phyloP scores from a whole-genome alignment of 2,329 filamentous ascomycete genomes.

The Ploettnerulaceae sp. region DNA sequence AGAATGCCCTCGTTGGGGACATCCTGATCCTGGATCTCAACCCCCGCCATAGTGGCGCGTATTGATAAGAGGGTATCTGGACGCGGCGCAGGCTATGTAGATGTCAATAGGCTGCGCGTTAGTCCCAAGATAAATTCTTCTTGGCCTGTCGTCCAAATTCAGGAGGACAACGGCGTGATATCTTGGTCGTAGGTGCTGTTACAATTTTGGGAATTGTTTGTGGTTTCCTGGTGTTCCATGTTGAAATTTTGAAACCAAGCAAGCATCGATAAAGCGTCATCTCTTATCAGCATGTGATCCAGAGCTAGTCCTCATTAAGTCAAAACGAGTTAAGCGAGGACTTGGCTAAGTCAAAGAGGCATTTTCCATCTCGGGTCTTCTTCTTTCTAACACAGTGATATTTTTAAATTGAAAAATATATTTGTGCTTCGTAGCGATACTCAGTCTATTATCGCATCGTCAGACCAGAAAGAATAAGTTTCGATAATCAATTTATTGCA shows the following conservation, averaged over 20 bases:
- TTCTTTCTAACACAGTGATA: too few species aligned
- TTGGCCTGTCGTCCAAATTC: constrained; percentile 1
- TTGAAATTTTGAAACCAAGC: constrained; percentile 2
- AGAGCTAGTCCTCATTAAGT: background rate
- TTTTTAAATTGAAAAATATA: too few species aligned
- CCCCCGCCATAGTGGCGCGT: constrained; percentile 16
- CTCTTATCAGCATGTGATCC: constrained; percentile 6
- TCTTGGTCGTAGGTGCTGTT: constrained; percentile 3
- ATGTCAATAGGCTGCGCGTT: constrained; percentile 6
- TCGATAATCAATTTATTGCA: too few species aligned
- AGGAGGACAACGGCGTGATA: background rate
- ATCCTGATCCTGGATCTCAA: constrained; percentile 8
- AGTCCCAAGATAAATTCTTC: constrained; percentile 6
- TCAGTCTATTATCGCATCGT: too few species aligned
- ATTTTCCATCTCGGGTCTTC: too few species aligned
- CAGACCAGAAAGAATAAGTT: too few species aligned
- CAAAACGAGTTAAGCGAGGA: background rate
- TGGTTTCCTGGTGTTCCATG: constrained; percentile 6
- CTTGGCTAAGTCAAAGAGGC: too few species aligned
- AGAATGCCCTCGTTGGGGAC: constrained; percentile 9
- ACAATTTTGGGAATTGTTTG: constrained; percentile 18
- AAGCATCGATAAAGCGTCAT: background rate
- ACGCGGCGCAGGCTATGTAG: background rate
- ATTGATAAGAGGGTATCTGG: background rate
- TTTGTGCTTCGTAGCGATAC: too few species aligned